Evolutionary conservation across 1,284 basidiomycete genomes (phyloP), one percentile per base, ranked within the genome.

Genomic region (Amylostereum areolatum): DNA sequence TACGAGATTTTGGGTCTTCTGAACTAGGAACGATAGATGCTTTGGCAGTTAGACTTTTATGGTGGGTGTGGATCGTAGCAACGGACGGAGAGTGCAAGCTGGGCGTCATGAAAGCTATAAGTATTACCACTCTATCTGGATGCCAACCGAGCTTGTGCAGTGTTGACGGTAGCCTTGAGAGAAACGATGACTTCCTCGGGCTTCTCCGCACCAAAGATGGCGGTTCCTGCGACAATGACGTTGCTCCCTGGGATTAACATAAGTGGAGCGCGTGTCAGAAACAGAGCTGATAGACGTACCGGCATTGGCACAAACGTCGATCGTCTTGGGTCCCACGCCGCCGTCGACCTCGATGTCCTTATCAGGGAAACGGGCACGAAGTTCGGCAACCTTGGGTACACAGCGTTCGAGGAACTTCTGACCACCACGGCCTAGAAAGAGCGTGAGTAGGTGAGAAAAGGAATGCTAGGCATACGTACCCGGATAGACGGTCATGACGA

Each of bases 311-410:
- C 97, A 99, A 48, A 79, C 75, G 60, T 83, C 88, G 53, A 97
- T 83, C 8, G 94, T 99, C 59, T 88, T 89, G 5, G 92, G 90
- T 4, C 92, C 89, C 12, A 99, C 91, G 35, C 97, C 97, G 35
- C 97, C 97, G 67, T 99, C 97, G 47, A 99, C 97, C 69, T 99
- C 68, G 55, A 99, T 97, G 63, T 99, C 90, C 65, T 90, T 90
- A 50, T 88, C 74, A 3, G 93, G 93, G 73, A 97, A 99, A 28
- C 95, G 83, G 18, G 78, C 75, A 18, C 97, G 85, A 47, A 99
- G 82, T 62, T 98, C 92, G n/a, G 85, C 73, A 10, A 97, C 89
- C 70, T 97, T 97, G 55, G 88, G 83, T 47, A 99, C 84, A 64
- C 95, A 98, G 60, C 92, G 82, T 24, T 92, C 85, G 62, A 97